Percentiles rank a stretch among this genome's conserved stretches.
Conservation (phyloP, 768 basidiomycete species). For the Pulveroboletus ravenelii region DNA sequence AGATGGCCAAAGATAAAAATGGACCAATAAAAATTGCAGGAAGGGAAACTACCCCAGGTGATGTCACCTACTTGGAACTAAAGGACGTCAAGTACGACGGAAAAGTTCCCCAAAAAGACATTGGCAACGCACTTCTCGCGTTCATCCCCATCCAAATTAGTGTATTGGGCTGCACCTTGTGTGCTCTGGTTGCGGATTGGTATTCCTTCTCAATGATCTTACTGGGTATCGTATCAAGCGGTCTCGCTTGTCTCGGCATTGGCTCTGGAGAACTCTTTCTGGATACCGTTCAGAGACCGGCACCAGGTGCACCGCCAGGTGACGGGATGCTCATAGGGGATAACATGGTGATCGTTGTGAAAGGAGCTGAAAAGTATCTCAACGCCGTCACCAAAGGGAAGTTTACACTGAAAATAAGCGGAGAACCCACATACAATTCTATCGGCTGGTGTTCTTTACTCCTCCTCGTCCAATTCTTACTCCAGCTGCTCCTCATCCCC, state of each 20-base stretch:
- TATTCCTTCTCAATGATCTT: slow-evolving; percentile 29
- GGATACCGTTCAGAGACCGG: slow-evolving; percentile 14
- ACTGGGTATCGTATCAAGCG: slow-evolving; percentile 31
- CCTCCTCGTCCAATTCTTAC: slow-evolving; percentile 30
- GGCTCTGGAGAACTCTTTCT: slow-evolving; percentile 27
- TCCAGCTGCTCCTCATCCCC: slow-evolving; percentile 34
- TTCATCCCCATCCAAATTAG: slow-evolving; percentile 24
- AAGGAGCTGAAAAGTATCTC: slow-evolving; percentile 29
- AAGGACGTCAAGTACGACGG: slow-evolving; percentile 19
- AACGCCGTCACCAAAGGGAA: slow-evolving; percentile 31
- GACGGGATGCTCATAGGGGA: slow-evolving; percentile 29
- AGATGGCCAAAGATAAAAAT: slow-evolving; percentile 8
- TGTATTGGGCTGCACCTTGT: slow-evolving; percentile 19
- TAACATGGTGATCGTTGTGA: slow-evolving; percentile 26
- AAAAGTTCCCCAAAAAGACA: slow-evolving; percentile 1
- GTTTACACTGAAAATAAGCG: slow-evolving; percentile 21
- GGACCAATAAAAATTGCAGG: neutral
- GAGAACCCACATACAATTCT: slow-evolving; percentile 8
- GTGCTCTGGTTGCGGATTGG: slow-evolving; percentile 29
- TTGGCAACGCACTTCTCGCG: slow-evolving; percentile 14
- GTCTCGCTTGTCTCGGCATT: slow-evolving; percentile 26
- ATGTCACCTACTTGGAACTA: slow-evolving; percentile 22
- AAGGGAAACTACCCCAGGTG: slow-evolving; percentile 15
- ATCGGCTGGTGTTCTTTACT: slow-evolving; percentile 31
- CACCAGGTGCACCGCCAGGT: slow-evolving; percentile 25